A percentile compares a stretch with the other conserved stretches of the same genome.
phyloP scores from a whole-genome alignment of 495 filamentous ascomycete species.

The Daldinia loculata region DNA sequence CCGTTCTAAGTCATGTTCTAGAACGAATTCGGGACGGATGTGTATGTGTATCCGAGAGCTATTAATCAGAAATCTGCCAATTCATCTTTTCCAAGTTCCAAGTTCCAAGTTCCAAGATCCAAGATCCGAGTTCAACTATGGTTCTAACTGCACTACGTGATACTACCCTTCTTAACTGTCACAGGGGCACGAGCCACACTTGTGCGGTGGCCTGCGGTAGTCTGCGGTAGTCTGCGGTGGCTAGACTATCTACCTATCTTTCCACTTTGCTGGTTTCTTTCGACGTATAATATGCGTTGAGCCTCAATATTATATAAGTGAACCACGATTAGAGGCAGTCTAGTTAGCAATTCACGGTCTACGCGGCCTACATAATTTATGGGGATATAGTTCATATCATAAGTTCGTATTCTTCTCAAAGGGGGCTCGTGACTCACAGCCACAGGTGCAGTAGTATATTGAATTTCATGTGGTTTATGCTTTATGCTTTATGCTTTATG shows the following conservation, averaged over 20 bases:
- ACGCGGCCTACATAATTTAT: slow-evolving; percentile 33
- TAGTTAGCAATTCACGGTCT: slow-evolving; percentile 20
- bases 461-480: slow-evolving; percentile 12
- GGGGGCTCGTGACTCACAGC: slow-evolving; percentile 5
- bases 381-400: slow-evolving; percentile 20
- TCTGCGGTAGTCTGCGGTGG: neutral
- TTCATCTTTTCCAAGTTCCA: slow-evolving; percentile 4
- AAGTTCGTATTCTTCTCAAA: slow-evolving; percentile 21
- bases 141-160: slow-evolving; percentile 17
- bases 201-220: slow-evolving; percentile 9
- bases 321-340: slow-evolving; percentile 1
- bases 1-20: neutral
- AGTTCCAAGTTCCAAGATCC: neutral
- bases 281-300: slow-evolving; percentile 12
- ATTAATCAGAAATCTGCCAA: slow-evolving; percentile 18
- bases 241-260: slow-evolving; percentile 1
- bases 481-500: neutral
- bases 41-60: slow-evolving; percentile 4
- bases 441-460: slow-evolving; percentile 8
- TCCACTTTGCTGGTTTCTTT: slow-evolving; percentile 7
- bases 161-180: slow-evolving; percentile 28
- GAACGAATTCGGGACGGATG: slow-evolving; percentile 14
- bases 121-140: slow-evolving; percentile 4
- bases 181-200: slow-evolving; percentile 29
- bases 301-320: slow-evolving; percentile 15